Evolutionary conservation across 192 early-diverging fungal species (phyloP), one percentile per base, ranked within the genome.

Genomic region (Rhizophagus sp.): DNA sequence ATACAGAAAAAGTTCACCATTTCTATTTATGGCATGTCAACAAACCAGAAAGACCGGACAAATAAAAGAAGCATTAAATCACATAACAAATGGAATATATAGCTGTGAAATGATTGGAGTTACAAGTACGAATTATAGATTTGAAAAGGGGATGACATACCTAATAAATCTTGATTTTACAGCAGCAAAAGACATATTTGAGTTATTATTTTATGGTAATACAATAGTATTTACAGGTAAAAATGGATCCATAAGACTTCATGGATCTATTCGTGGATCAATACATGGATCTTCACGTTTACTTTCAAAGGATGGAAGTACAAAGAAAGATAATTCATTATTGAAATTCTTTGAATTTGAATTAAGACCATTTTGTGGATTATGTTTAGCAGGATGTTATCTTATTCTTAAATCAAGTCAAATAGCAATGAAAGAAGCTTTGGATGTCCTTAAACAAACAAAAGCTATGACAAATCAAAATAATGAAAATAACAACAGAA

Each of bases 361-460:
- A 41, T 73, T 86, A 71, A 83, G 82, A 11, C 85, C 85, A 30
- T 86, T 86, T 67, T 86, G 85, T 76, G 85, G 85, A 49, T 50
- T 86, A 33, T 86, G 85, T 71, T 73, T 86, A 49, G 82, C 83
- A 36, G 85, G 82, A 5, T 80, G 85, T 47, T 83, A 86, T 39
- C 64, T 79, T 3, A 81, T 83, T 74, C 1, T 64, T 83, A 27
- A 82, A 80, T 27, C 82, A 82, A 34, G 82, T 81, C 62, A 83
- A 79, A 0, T 76, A 76, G 67, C 80, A 73, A 70, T 79, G 65
- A 78, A 81, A 79, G 36, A 81, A 81, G 24, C 75, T 73, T 50
- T 82, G 77, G 27, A 83, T 76, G 27, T 86, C 78, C 73, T 82
- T 80, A 41, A 73, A 74, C 52, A 75, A 79, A 33, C 63, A 25